Evolutionary conservation across 768 basidiomycete species (phyloP), one percentile per base, ranked within the genome.

Genomic region (Chlorophyllum brunneum): DNA sequence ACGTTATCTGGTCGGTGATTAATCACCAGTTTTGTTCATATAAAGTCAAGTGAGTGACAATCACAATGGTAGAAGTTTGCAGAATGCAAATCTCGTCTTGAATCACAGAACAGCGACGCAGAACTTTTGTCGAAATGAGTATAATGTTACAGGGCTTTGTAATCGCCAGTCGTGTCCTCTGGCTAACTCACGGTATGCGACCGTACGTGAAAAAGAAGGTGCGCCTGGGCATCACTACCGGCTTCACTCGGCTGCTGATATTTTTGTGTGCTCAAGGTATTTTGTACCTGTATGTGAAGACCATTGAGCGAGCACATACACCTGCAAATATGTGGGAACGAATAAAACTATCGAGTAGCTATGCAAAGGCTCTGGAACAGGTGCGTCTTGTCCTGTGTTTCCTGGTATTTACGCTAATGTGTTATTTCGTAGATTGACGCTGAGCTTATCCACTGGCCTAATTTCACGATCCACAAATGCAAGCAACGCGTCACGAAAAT

Each of bases 401-500:
- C 22, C 15, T 4, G 20, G 22, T 4, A n/a, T 33, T 23, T 34
- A 23, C 5, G 10, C 29, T 46, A 29, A 34, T 37, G 9, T 20
- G 31, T n/a, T 23, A 36, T 36, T 40, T 33, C 20, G 26, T 58
- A 98, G 95, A 95, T 99, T 63, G 97, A 98, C 75, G 79, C 77
- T 48, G 92, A 98, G 64, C 80, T 98, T 55, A 79, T 93, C n/a
- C 92, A 98, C 66, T 98, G 97, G 97, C 95, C 97, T 3, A 94
- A 94, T 62, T 98, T 95, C 68, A 85, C 84, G 27, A 88, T 94
- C 48, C 97, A 98, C 75, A 98, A 98, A 73, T 98, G 97, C 81
- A 99, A 99, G 77, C 97, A 99, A 71, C 84, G 97, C 39, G 79
- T 98, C 26, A 99, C 97, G 9, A 99, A 98, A 75, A 98, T 99